A percentile compares a stretch with the other conserved stretches of the same genome.
Conservation (phyloP, 2,329 filamentous ascomycete species). For the Colletotrichum eleusines region DNA sequence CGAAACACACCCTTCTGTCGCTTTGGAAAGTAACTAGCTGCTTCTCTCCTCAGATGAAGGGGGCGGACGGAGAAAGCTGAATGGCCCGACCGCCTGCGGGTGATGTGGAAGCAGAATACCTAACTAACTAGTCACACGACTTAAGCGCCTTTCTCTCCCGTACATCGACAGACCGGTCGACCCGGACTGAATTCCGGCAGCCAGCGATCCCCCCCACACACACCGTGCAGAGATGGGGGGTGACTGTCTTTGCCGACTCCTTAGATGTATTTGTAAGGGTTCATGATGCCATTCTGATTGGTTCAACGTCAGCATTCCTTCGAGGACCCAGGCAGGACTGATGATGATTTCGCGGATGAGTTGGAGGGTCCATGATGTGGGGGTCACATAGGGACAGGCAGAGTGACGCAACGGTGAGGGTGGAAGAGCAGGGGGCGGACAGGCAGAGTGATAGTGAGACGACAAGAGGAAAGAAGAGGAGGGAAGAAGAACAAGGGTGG, state of each 20-base stretch:
- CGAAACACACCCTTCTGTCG: not conserved
- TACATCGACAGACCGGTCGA: slow-evolving; percentile 16
- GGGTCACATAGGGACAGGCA: slow-evolving; percentile 12
- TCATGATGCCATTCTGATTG: slow-evolving; percentile 93
- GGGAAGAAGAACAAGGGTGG: slow-evolving; percentile 10
- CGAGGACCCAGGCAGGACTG: slow-evolving; percentile 35
- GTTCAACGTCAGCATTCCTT: slow-evolving; percentile 39
- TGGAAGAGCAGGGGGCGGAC: not conserved
- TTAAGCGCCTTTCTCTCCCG: slow-evolving; percentile 7
- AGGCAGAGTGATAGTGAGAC: slow-evolving; percentile 2
- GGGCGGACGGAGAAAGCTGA: slow-evolving; percentile 1
- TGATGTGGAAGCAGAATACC: slow-evolving; percentile 2
- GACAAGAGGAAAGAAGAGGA: slow-evolving; percentile 29
- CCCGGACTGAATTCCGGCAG: slow-evolving; percentile 15
- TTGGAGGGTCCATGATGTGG: slow-evolving; percentile 13
- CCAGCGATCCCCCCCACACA: not conserved
- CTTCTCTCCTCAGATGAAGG: not conserved
- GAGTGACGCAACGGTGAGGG: slow-evolving; percentile 11
- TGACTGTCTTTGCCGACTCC: slow-evolving; percentile 33
- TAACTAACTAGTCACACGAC: slow-evolving; percentile 16
- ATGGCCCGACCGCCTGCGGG: not conserved
- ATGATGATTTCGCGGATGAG: slow-evolving; percentile 7
- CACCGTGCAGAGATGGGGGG: slow-evolving; percentile 16
- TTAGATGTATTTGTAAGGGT: slow-evolving; percentile 96
- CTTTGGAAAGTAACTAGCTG: slow-evolving; percentile 17